Percentiles rank a stretch among this genome's conserved stretches.
Conservation (phyloP, 2,329 filamentous ascomycete species). For the Exutisphaerella laricina region DNA sequence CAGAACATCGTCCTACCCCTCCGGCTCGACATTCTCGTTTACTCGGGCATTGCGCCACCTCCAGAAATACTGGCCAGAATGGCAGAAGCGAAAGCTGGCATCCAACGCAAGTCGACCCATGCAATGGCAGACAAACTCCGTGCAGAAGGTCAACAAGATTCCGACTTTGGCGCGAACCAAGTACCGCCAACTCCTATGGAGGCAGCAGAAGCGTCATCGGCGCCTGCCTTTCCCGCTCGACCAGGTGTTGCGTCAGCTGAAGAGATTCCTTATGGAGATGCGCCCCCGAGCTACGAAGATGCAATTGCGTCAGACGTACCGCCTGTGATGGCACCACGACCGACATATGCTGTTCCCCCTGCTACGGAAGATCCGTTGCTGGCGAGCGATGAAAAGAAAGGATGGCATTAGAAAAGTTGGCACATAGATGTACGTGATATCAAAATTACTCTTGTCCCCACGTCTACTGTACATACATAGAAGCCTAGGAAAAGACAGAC, state of each 20-base stretch:
- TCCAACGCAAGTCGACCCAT: conserved; percentile 20
- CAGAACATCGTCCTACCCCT: conserved; percentile 75
- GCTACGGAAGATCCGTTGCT: conserved; percentile 29
- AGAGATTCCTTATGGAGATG: conserved; percentile 47
- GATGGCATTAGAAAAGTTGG: conserved; percentile 20
- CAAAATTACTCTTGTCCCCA: too few relatives aligned
- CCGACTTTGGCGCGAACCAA: conserved; percentile 24
- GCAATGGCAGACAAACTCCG: conserved; percentile 22
- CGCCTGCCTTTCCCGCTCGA: conserved; percentile 12
- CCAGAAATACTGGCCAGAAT: conserved; percentile 66
- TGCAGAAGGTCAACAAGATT: conserved; percentile 19
- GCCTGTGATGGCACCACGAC: conserved; percentile 66
- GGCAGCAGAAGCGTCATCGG: conserved; percentile 4
- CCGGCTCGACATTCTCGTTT: conserved; percentile 72
- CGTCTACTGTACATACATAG: too few relatives aligned
- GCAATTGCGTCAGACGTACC: conserved; percentile 74
- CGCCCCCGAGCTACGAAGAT: conserved; percentile 93
- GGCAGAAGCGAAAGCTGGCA: conserved; percentile 29
- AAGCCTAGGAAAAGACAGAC: too few relatives aligned
- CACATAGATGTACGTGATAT: too few relatives aligned
- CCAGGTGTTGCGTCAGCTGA: conserved; percentile 7
- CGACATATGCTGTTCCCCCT: conserved; percentile 53
- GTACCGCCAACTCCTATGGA: conserved; percentile 25
- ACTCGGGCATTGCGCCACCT: conserved; percentile 80
- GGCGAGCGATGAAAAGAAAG: conserved; percentile 30